Evolutionary conservation across 441 rosid genomes (phyloP), one percentile per base, ranked within the genome.

Genomic region (Bruguiera hainesii): DNA sequence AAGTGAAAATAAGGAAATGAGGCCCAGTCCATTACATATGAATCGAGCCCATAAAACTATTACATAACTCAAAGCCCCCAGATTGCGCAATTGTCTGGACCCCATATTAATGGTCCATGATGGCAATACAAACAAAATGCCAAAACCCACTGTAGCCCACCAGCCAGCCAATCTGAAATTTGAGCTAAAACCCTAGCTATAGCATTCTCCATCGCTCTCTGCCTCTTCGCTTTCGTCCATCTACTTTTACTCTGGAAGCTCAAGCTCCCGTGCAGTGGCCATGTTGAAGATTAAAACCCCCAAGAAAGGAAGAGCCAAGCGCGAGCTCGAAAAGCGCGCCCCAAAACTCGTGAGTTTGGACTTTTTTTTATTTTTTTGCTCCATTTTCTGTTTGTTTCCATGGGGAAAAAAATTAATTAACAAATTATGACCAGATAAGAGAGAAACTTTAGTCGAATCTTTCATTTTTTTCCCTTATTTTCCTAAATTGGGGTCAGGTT

Each of bases 261-360:
- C 18, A 42, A 8, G 48, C 48, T 42, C 16, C 48, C 13, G 4
- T 3, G 18, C 48, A 42, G 15, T 11, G 13, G 15, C 48, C 48
- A 93, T 86, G 97, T 67, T 81, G 82, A 84, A 76, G 73, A 63
- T 85, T 55, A 82, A 81, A 73, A 80, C 90, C 46, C 87, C 93
- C 7, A 79, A 72, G 81, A 84, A 75, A 0, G 72, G 73, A 30
- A 85, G 85, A 77, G 81, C 75, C 49, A 81, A 64, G 70, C 86
- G 98, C 31, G 89, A 71, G 75, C 87, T 91, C 61, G 88, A 90
- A 13, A 86, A 84, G 64, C 87, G 96, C 6, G 92, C 95, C 61
- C 97, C 98, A 3, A 89, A 84, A 76, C 76, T 81, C 13, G 98
- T 90, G 70, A 82, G 81, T 48, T 69, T 56, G 51, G 23, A 28